Percentiles rank a stretch among this genome's conserved stretches.
Evolutionary conservation across 345 rosid species (phyloP).

Genomic region (Pelargonium nanum): DNA sequence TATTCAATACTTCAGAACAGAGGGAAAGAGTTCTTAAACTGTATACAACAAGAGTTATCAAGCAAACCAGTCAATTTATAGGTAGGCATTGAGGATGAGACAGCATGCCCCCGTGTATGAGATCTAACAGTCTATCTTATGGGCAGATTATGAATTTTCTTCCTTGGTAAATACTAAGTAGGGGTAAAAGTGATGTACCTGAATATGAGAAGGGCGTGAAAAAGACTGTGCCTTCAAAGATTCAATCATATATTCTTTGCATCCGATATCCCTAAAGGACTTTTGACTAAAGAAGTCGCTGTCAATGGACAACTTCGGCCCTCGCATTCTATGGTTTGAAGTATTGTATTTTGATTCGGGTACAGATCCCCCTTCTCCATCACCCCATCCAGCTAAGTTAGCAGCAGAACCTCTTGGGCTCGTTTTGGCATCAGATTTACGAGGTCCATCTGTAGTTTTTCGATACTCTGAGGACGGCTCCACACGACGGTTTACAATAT

Average conservation of each 20-base stretch:
- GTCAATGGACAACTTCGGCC: constrained; percentile 18
- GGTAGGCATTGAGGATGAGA: not conserved
- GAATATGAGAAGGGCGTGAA: constrained; percentile 66
- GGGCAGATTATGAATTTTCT: not conserved
- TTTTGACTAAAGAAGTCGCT: constrained; percentile 63
- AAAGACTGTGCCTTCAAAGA: constrained; percentile 53
- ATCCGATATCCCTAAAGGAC: constrained; percentile 64
- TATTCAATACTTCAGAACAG: too few relatives aligned
- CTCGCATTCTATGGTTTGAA: constrained; percentile 14
- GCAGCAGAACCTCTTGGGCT: constrained; percentile 28
- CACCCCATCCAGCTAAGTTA: constrained; percentile 46
- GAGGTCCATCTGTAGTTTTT: constrained; percentile 4
- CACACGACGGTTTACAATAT: not conserved
- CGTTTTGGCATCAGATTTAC: constrained; percentile 17
- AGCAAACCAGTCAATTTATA: constrained; percentile 1
- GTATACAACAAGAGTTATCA: not conserved
- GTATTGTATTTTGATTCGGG: constrained; percentile 13
- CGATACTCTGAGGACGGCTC: not conserved
- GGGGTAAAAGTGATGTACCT: constrained; percentile 32
- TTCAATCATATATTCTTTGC: constrained; percentile 50
- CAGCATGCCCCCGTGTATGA: not conserved
- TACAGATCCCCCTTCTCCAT: constrained; percentile 17
- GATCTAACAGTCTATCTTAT: not conserved
- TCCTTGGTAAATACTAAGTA: not conserved
- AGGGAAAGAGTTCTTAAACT: too few relatives aligned